A percentile compares a stretch with the other conserved stretches of the same genome.
phyloP scores from a whole-genome alignment of 129 eudicot species.

The Dittrichia graveolens region DNA sequence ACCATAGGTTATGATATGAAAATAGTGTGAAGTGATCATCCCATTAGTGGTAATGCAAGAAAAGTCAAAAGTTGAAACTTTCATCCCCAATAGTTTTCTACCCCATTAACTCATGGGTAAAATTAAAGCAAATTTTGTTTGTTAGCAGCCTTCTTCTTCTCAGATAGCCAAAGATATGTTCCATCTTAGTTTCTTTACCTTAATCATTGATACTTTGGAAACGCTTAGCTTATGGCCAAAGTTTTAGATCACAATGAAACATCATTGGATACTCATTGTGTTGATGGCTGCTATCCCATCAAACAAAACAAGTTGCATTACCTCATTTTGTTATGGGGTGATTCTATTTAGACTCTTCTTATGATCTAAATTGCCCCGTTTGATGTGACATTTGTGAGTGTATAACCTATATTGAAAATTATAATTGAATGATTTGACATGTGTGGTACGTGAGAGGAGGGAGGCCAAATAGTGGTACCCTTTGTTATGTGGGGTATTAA shows the following conservation, averaged over 20 bases:
- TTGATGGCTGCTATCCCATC: slow-evolving; percentile 22
- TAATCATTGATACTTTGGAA: slow-evolving; percentile 25
- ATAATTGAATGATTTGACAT: too few relatives aligned
- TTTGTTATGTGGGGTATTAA: too few relatives aligned
- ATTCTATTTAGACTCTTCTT: too few relatives aligned
- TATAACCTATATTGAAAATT: too few relatives aligned
- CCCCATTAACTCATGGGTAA: slow-evolving; percentile 27
- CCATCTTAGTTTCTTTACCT: slow-evolving; percentile 24
- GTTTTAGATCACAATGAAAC: slow-evolving; percentile 23
- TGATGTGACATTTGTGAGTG: too few relatives aligned
- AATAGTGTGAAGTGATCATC: slow-evolving; percentile 12
- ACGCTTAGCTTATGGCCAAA: slow-evolving; percentile 9
- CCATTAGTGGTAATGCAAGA: slow-evolving; percentile 27
- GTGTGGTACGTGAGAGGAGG: too few relatives aligned
- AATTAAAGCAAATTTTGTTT: slow-evolving; percentile 15
- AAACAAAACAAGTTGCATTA: slow-evolving; percentile 17
- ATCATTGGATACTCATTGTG: slow-evolving; percentile 18
- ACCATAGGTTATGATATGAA: slow-evolving; percentile 7
- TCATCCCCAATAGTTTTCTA: slow-evolving; percentile 25
- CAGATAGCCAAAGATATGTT: not conserved
- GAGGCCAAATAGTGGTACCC: too few relatives aligned
- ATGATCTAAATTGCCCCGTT: too few relatives aligned
- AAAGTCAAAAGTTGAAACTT: slow-evolving; percentile 19
- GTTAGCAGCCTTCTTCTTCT: slow-evolving; percentile 29
- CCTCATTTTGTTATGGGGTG: not conserved